Percentiles rank a stretch among this genome's conserved stretches.
Evolutionary conservation across 1,139 yeast genomes (phyloP).

Genomic region (Zygosaccharomyces sapae): DNA sequence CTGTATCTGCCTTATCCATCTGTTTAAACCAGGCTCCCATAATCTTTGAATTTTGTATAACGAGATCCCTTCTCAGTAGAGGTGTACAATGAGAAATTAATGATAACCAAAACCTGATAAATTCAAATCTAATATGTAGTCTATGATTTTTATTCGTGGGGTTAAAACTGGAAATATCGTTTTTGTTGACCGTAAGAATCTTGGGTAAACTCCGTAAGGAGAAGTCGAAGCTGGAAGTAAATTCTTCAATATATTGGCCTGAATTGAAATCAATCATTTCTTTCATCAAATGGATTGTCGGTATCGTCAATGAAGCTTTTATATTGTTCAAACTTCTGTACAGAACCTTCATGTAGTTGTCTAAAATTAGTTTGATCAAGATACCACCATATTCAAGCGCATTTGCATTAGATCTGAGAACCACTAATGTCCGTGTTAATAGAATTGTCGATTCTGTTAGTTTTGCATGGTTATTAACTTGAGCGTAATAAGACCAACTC

Average conservation of each 20-base stretch:
- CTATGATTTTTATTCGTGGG: conserved; percentile 36
- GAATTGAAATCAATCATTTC: conserved; percentile 49
- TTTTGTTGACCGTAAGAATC: conserved; percentile 52
- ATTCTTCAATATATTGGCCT: conserved; percentile 52
- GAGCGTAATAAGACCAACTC: conserved; percentile 61
- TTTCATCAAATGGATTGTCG: conserved; percentile 53
- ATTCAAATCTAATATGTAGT: conserved; percentile 52
- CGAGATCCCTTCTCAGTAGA: conserved; percentile 57
- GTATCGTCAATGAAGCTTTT: conserved; percentile 58
- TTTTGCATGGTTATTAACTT: conserved; percentile 55
- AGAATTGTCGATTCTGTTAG: conserved; percentile 44
- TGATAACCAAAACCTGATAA: conserved; percentile 58
- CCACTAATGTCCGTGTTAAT: conserved; percentile 22
- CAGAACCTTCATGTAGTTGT: conserved; percentile 55
- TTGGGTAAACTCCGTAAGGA: conserved; percentile 58
- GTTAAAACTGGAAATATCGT: conserved; percentile 40
- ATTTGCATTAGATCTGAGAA: conserved; percentile 24
- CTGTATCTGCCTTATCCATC: conserved; percentile 52
- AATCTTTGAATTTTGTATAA: conserved; percentile 54
- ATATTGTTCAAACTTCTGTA: conserved; percentile 63
- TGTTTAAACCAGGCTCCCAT: conserved; percentile 63
- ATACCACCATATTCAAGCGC: conserved; percentile 36
- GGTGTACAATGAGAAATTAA: conserved; percentile 49
- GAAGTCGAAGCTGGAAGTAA: conserved; percentile 66
- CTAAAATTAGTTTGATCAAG: conserved; percentile 51